A percentile compares a stretch with the other conserved stretches of the same genome.
Conservation (phyloP, 495 filamentous ascomycete species). For the Tuber borchii region DNA sequence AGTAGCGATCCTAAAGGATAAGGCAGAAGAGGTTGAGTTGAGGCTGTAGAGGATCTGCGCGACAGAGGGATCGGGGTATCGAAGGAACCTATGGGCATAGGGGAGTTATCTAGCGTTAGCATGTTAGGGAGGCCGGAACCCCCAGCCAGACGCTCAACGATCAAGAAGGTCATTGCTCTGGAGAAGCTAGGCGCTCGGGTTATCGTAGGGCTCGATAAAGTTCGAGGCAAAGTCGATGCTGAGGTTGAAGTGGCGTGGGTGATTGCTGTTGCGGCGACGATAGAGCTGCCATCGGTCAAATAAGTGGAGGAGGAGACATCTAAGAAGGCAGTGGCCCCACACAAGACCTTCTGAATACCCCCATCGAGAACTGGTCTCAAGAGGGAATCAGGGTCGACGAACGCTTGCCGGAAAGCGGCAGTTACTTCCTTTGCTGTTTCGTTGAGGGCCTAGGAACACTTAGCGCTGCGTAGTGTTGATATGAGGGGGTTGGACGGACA, state of each 20-base stretch:
- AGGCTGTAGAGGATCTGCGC: not conserved
- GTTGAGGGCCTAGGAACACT: constrained; percentile 16
- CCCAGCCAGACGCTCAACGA: not conserved
- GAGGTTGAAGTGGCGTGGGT: not conserved
- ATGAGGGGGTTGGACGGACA: constrained; percentile 17
- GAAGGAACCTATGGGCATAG: not conserved
- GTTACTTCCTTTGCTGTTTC: constrained; percentile 9
- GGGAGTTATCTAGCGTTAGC: not conserved
- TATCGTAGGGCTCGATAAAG: not conserved
- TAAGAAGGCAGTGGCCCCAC: constrained; percentile 10
- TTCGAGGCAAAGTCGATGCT: not conserved
- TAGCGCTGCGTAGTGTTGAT: constrained; percentile 9
- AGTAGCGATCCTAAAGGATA: not conserved
- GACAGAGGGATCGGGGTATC: not conserved
- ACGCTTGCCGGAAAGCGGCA: constrained; percentile 27
- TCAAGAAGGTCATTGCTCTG: constrained; percentile 19
- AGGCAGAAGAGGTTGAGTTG: not conserved
- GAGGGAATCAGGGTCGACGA: constrained; percentile 23
- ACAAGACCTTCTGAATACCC: constrained; percentile 21
- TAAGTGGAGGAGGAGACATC: not conserved
- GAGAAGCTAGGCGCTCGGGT: constrained; percentile 8
- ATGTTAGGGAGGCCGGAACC: not conserved
- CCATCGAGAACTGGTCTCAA: constrained; percentile 25
- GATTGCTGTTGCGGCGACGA: not conserved
- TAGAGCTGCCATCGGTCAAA: not conserved